Percentiles rank a stretch among this genome's conserved stretches.
Evolutionary conservation across 2,329 filamentous ascomycete genomes (phyloP).

Genomic region (Hawksworthiomyces lignivorus): DNA sequence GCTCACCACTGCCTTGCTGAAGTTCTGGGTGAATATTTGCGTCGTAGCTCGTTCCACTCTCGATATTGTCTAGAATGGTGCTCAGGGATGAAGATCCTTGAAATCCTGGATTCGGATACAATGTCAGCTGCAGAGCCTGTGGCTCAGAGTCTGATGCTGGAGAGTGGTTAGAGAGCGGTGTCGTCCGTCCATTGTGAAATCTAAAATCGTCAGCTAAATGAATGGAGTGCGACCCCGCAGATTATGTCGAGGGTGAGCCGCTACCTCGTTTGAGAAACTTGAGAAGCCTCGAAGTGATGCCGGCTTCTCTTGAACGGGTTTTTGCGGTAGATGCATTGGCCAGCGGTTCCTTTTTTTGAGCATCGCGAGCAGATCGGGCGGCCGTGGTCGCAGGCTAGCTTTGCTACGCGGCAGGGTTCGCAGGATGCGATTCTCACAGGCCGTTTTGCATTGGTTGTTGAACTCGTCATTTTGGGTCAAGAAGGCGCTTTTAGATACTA

Average conservation of each 20-base stretch:
- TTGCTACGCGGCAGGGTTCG: conserved; percentile 7
- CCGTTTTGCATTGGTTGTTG: conserved; percentile 36
- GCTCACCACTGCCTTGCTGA: background rate
- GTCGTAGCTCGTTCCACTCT: conserved; percentile 3
- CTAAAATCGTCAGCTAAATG: no score
- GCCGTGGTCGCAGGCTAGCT: conserved; percentile 9
- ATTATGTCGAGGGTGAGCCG: no score
- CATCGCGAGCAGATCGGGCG: conserved; percentile 8
- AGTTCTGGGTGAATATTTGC: background rate
- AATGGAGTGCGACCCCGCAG: no score
- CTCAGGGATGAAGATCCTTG: conserved; percentile 7
- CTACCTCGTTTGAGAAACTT: no score
- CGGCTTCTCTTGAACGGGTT: conserved; percentile 6
- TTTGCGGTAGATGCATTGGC: conserved; percentile 5
- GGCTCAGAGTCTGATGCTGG: background rate
- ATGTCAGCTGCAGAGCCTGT: background rate
- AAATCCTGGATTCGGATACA: conserved; percentile 8
- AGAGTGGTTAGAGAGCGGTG: background rate
- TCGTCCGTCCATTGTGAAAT: no score
- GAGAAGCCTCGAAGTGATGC: no score
- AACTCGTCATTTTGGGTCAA: no score
- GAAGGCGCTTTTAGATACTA: no score
- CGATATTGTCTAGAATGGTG: conserved; percentile 7
- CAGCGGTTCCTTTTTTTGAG: background rate
- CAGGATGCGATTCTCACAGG: conserved; percentile 3